Base-by-base conservation (phyloP, 2,329 filamentous ascomycete species). In the Cercospora brassicicola region DNA sequence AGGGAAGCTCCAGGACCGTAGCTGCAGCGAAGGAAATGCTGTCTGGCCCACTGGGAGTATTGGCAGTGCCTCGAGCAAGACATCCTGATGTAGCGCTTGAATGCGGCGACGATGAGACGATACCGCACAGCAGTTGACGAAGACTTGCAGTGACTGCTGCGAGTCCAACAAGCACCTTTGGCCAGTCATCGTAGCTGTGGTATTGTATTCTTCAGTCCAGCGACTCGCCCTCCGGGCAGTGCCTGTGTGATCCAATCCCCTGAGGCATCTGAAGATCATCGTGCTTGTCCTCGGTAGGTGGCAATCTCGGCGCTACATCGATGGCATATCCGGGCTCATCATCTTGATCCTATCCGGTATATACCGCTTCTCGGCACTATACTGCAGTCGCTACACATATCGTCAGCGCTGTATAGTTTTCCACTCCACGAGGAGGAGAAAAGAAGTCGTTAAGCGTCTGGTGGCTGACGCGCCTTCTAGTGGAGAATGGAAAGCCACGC, bases 401-500 rank as follows among this genome's bases (percentile, higher is more conserved):
- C 23, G 30, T 55, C 48, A 55, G 48, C 48, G 48, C 48, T 2
- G 15, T 30, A 28, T n/a, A 42, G 48, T 55, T 55, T 55, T 55
- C 48, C 48, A 55, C 13, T 55, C 23, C 48, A 28, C 20, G 23
- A n/a, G 36, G 36, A 42, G 36, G 36, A 23, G 13, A 53, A 15
- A 53, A 8, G 6, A 55, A 28, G 48, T 55, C 23, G 48, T 55
- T 10, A 55, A 55, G 48, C 48, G 23, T 55, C 7, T 55, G 48
- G 48, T 55, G 48, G 48, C 48, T 55, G 48, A 55, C 6, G 26
- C 48, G 26, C 10, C 23, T 4, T 26, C 48, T 18, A 30, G 48
- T 55, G 48, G 48, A 55, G 48, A 55, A 55, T 55, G 48, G 36
- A 28, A 55, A 13, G 48, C 48, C 48, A 55, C 48, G 48, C 48